Percentiles rank a stretch among this genome's conserved stretches.
These are phyloP conservation scores for Gastrolobium bilobum DNA, from an alignment of 306 rosid genomes.

Conservation along the genomic window DNA sequence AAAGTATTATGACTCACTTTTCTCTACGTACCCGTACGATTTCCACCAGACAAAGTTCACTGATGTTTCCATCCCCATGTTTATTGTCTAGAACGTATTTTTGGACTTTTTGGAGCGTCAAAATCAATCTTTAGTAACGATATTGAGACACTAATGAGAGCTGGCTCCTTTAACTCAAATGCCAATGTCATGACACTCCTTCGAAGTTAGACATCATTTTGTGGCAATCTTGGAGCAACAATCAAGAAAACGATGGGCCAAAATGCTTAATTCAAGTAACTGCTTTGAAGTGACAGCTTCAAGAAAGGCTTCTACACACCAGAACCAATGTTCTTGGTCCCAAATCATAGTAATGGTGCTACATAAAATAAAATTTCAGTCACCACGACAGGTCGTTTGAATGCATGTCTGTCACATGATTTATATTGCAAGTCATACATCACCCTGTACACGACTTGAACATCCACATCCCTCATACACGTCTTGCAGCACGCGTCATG, in stretches of 20 bases:
- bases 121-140: conserved; percentile 30
- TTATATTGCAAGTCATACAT: too few relatives aligned
- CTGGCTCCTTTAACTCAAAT: conserved; percentile 28
- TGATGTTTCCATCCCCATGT: conserved; percentile 10
- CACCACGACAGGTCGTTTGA: background rate
- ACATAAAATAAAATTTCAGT: conserved; percentile 5
- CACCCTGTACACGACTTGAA: too few relatives aligned
- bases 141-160: background rate
- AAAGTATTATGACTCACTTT: background rate
- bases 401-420: too few relatives aligned
- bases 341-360: background rate
- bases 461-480: too few relatives aligned
- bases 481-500: too few relatives aligned
- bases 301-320: conserved; percentile 15
- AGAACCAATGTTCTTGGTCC: background rate
- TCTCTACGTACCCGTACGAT: background rate
- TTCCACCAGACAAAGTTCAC: conserved; percentile 27
- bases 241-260: conserved; percentile 47
- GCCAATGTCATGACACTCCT: conserved; percentile 32
- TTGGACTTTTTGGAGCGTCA: conserved; percentile 29
- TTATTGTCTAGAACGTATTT: conserved; percentile 18
- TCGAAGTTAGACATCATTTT: conserved; percentile 10
- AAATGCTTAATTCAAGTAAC: conserved; percentile 36
- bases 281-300: conserved; percentile 31
- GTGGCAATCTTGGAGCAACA: conserved; percentile 34